Percentiles rank a stretch among this genome's conserved stretches.
phyloP scores from a whole-genome alignment of 208 protist genomes.

The Leishmania turanica region DNA sequence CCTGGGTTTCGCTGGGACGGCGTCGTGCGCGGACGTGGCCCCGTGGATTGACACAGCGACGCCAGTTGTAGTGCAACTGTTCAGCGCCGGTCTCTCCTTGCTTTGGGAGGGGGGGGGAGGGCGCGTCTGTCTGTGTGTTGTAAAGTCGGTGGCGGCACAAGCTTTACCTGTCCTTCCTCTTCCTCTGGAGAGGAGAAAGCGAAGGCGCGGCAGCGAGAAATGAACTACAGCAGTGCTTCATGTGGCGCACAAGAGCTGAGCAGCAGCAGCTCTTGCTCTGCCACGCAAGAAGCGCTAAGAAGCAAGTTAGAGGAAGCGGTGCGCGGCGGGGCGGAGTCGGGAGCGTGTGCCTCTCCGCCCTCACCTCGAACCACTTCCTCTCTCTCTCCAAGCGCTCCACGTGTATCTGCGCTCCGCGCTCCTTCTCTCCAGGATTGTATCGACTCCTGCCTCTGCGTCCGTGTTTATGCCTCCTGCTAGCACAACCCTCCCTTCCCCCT shows the following conservation, averaged over 20 bases:
- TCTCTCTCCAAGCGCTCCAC: neutral
- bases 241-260: neutral
- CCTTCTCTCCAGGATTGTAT: neutral
- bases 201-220: neutral
- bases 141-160: neutral
- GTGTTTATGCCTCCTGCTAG: neutral
- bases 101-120: neutral
- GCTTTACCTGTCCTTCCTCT: neutral
- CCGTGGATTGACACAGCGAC: slow-evolving; percentile 7
- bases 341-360: neutral
- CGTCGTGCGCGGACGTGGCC: slow-evolving; percentile 70
- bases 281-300: no score
- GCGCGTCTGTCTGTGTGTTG: neutral
- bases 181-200: neutral
- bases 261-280: neutral
- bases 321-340: neutral
- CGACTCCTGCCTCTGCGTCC: neutral
- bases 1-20: slow-evolving; percentile 90
- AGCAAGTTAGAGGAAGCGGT: neutral
- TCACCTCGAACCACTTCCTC: no score
- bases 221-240: neutral
- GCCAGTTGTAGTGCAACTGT: neutral
- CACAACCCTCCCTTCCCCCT: no score
- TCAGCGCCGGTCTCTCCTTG: neutral
- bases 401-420: neutral